These are phyloP conservation scores for Ganoderma lucidum DNA, from an alignment of 1,284 basidiomycete genomes.

Conservation along the genomic window DNA sequence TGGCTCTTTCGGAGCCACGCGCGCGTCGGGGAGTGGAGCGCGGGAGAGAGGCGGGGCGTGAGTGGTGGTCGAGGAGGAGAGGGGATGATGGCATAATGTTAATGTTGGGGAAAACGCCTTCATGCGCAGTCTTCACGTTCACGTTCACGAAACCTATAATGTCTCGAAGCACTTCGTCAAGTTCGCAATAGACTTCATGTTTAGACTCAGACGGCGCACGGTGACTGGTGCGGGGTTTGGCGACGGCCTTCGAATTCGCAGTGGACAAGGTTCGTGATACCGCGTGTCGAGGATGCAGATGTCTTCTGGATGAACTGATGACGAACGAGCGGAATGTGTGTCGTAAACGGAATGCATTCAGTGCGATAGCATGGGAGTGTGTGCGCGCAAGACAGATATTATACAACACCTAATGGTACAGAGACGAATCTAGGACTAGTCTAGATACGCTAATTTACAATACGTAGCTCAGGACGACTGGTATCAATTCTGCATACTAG, in stretches of 20 bases:
- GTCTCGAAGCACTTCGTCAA: neutral
- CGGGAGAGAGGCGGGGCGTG: neutral
- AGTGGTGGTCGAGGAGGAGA: neutral
- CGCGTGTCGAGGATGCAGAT: neutral
- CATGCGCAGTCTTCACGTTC: neutral
- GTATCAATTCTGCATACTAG: conserved; percentile 14
- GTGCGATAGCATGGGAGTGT: conserved; percentile 1
- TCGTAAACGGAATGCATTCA: neutral
- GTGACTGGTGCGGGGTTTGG: neutral
- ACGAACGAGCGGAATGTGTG: neutral
- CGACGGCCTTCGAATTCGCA: neutral
- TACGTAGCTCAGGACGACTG: conserved; percentile 12
- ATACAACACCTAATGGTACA: conserved; percentile 8
- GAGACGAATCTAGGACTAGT: neutral
- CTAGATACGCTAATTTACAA: conserved; percentile 8
- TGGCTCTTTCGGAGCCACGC: conserved; percentile 33
- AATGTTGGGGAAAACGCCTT: neutral
- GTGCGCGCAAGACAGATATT: neutral
- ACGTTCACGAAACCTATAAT: neutral
- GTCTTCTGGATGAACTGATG: neutral
- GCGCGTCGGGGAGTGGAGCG: neutral
- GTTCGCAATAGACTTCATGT: neutral
- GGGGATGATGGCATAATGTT: neutral
- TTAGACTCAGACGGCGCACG: neutral
- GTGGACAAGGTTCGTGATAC: neutral